These are phyloP conservation scores for Trichosanthes cucumerina DNA, from an alignment of 306 rosid species.

Conservation along the genomic window DNA sequence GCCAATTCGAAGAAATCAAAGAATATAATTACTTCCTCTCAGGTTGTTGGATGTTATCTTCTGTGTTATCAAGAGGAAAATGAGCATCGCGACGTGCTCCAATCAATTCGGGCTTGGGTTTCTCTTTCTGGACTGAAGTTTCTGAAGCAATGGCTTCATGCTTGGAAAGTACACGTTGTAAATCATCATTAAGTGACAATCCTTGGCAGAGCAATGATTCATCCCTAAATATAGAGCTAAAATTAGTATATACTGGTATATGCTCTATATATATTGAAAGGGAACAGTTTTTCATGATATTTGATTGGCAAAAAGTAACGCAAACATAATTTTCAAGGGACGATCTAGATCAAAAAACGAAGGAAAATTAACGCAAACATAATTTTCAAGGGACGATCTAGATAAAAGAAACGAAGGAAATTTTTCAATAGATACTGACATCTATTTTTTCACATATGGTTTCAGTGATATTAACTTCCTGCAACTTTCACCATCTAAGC, in stretches of 20 bases:
- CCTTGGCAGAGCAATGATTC: conserved; percentile 93
- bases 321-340: background rate
- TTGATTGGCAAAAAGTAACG: background rate
- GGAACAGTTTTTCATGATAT: background rate
- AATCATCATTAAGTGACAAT: conserved; percentile 76
- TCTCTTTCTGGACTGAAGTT: conserved; percentile 31
- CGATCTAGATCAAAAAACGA: background rate
- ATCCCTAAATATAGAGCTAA: conserved; percentile 33
- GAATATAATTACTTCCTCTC: conserved; percentile 31
- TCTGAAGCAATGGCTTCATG: conserved; percentile 86
- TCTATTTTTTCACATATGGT: background rate
- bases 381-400: background rate
- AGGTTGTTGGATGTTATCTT: conserved; percentile 41
- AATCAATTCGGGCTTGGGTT: conserved; percentile 39
- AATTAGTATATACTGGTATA: background rate
- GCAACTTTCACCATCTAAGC: background rate
- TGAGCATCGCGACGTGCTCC: conserved; percentile 41
- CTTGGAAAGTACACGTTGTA: conserved; percentile 77
- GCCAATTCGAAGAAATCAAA: background rate
- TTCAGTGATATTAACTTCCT: background rate
- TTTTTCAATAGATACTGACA: background rate
- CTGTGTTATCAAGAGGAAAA: conserved; percentile 56
- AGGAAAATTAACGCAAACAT: background rate
- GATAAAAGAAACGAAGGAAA: background rate
- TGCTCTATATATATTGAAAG: background rate